Base-by-base conservation (phyloP, 2,329 filamentous ascomycete species). In the Pseudogymnoascus sp. region DNA sequence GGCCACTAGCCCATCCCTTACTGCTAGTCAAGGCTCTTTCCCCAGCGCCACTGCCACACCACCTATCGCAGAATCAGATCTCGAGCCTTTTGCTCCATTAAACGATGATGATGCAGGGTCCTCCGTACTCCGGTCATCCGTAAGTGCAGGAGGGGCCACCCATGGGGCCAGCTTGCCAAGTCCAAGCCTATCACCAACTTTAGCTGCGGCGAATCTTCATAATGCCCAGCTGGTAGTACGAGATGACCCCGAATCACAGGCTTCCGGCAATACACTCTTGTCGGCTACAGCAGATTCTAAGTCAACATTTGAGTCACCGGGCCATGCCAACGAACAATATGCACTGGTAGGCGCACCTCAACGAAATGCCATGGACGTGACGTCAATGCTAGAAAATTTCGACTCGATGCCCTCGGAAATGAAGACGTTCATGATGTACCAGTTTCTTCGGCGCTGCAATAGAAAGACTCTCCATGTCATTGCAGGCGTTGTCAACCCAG, bases 371-470 rank as follows among this genome's bases (percentile, higher is more conserved):
- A 84, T 93, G 76, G 90, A 96, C 69, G 89, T 93, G n/a, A 90
- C 90, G 6, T 84, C 82, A 14, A 90, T 99, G 81, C 78, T 99
- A 14, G 90, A 96, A 69, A 87, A 88, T 2, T 99, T 97, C 70
- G 93, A 97, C 73, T 84, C 89, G 5, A 89, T 99, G 82, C 92
- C 93, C 1, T 86, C 90, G 49, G 89, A 95, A 70, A 87, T 99
- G 84, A 95, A 99, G 77, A 90, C 89, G 0, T 96, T 96, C 72
- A 88, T 99, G 77, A 96, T 99, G 87, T 97, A 96, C 73, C 93
- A 99, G 73, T 86, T 99, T 63, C 82, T 99, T 25, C 88, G 91
- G 63, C 84, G 95, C 56, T 97, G 93, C 72, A 86, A 91, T 5
- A 89, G 96, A 68, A 88, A 91, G 43, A 96, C 93, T 0, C 80